phyloP scores from a whole-genome alignment of 1,284 basidiomycete genomes.

The Gymnopus androsaceus region DNA sequence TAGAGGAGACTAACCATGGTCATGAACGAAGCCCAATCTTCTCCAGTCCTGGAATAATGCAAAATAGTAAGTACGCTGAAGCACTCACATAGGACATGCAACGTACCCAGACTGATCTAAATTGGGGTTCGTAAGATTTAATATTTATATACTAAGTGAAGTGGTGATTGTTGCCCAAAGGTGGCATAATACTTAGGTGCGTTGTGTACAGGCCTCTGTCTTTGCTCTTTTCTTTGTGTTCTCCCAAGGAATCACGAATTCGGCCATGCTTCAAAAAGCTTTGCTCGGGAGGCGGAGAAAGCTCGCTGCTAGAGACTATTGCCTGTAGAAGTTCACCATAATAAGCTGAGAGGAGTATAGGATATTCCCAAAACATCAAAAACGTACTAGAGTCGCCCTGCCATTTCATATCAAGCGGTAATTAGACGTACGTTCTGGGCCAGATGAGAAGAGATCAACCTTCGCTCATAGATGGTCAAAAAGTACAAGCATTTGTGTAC shows the following conservation, averaged over 20 bases:
- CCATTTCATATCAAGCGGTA: background rate
- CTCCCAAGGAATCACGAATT: background rate
- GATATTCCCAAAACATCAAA: background rate
- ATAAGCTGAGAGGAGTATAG: background rate
- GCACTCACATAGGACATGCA: background rate
- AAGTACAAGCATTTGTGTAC: constrained; percentile 68
- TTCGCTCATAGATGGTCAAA: constrained; percentile 42
- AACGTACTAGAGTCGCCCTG: constrained; percentile 12
- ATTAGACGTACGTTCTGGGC: background rate
- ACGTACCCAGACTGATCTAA: background rate
- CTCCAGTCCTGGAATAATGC: background rate
- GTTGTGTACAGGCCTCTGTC: background rate
- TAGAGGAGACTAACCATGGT: too few relatives aligned
- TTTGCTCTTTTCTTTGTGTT: background rate
- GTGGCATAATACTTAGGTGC: too few relatives aligned
- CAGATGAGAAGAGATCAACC: constrained; percentile 15
- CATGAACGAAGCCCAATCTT: constrained; percentile 7
- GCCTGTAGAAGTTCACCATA: constrained; percentile 1
- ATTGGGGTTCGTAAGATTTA: too few relatives aligned
- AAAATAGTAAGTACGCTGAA: background rate
- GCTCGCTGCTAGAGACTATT: background rate
- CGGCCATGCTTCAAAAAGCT: background rate
- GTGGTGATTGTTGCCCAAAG: too few relatives aligned
- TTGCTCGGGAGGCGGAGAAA: background rate
- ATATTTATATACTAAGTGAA: too few relatives aligned